These are phyloP conservation scores for Mycena filopes DNA, from an alignment of 768 basidiomycete species.

Conservation along the genomic window DNA sequence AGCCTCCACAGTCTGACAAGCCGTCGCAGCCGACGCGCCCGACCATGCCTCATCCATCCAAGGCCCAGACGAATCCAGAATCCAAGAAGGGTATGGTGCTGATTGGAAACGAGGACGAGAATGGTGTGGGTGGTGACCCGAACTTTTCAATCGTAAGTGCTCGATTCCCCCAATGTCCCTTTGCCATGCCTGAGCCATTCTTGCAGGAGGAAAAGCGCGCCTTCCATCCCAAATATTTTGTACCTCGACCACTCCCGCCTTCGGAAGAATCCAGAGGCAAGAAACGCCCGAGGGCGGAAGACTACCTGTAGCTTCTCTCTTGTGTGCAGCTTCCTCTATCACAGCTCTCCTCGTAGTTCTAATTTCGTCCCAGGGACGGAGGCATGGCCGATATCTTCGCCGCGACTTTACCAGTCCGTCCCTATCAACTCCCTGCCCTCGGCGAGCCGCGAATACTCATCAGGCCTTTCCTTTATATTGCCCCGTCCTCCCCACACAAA, in stretches of 20 bases:
- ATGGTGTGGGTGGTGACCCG: conserved; percentile 57
- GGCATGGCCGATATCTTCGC: conserved; percentile 7
- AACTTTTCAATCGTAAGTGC: conserved; percentile 81
- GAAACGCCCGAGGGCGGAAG: conserved; percentile 88
- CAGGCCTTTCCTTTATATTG: conserved; percentile 29
- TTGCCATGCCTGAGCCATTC: background rate
- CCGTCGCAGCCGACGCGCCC: conserved; percentile 43
- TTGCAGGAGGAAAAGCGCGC: conserved; percentile 85
- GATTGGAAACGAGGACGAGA: conserved; percentile 58
- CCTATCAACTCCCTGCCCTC: conserved; percentile 36
- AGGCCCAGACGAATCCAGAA: conserved; percentile 73
- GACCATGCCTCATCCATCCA: conserved; percentile 64
- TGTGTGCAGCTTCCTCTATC: background rate
- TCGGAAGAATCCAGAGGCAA: conserved; percentile 73
- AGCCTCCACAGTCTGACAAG: conserved; percentile 13
- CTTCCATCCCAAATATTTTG: conserved; percentile 69
- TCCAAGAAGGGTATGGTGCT: conserved; percentile 82
- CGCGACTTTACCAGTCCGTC: conserved; percentile 46
- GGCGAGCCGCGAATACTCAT: conserved; percentile 29
- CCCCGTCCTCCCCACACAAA: conserved; percentile 1
- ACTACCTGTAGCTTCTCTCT: conserved; percentile 65
- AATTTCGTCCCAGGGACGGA: conserved; percentile 11
- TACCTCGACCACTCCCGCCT: conserved; percentile 53
- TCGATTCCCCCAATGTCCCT: background rate
- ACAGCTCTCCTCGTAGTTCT: background rate